Conservation (phyloP, 139 green algal genomes). For the Chlamydomonas sphaeroides region DNA sequence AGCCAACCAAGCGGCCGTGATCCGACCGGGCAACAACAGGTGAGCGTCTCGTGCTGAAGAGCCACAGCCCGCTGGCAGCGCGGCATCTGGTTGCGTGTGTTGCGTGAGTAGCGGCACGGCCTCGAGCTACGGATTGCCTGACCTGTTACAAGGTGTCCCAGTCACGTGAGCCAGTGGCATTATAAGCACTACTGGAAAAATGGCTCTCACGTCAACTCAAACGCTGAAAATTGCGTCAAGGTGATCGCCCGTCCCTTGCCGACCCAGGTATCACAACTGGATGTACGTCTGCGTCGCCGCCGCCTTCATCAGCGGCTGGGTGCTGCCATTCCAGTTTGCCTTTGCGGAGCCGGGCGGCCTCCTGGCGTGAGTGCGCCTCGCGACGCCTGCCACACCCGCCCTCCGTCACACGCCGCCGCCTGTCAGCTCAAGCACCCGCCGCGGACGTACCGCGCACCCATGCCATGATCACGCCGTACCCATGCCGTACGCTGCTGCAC, state of each 20-base stretch:
- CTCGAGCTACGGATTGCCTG: neutral
- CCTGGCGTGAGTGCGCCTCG: neutral
- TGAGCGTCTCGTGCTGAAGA: neutral
- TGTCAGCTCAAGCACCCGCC: neutral
- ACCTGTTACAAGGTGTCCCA: neutral
- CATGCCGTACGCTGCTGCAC: neutral
- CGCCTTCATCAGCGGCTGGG: conserved; percentile 15
- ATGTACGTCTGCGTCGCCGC: conserved; percentile 3
- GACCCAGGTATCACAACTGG: conserved; percentile 14
- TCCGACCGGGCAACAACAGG: neutral
- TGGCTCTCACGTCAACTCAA: neutral
- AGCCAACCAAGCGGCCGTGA: neutral
- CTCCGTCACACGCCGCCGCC: neutral
- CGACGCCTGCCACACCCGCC: neutral
- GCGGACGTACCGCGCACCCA: too few species aligned
- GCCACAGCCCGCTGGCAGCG: neutral
- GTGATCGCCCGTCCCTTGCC: neutral
- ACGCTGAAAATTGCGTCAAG: neutral
- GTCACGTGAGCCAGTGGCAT: neutral
- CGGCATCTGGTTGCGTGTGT: neutral
- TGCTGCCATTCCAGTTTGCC: conserved; percentile 22
- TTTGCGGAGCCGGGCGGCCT: conserved; percentile 5
- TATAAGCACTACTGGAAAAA: neutral
- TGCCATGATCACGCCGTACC: neutral
- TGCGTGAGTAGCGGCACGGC: neutral